Evolutionary conservation across 805 yeast genomes (phyloP), one percentile per base, ranked within the genome.

Genomic region (Myxozyma geophila): DNA sequence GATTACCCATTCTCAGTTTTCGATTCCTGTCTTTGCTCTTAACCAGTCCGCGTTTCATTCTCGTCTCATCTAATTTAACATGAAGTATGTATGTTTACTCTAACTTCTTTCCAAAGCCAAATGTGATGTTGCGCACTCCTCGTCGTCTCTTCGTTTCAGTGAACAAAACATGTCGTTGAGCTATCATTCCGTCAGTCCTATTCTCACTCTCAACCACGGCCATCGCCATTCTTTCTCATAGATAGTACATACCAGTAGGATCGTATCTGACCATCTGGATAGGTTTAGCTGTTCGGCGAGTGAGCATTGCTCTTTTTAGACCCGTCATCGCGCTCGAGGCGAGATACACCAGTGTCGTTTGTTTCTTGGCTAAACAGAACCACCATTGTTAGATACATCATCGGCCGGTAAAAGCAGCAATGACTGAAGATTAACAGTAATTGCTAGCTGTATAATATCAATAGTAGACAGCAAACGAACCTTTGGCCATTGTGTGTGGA

Each of bases 251-350:
- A 78, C 80, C 83, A 1, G 87, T 72, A 1, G 97, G 96, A 74
- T 91, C 97, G 73, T 91, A 91, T 71, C 95, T 84, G 39, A 92
- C 87, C 73, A 91, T 95, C 54, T 85, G 86, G 67, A 93, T 86
- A 62, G 85, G 80, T 54, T 90, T 89, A 2, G 96, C 86, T 59
- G 89, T 86, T 79, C 97, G 87, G 55, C 92, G 95, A 53, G 92
- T 84, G 57, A 86, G 80, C 69, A 92, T 84, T 74, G 92, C 87
- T 74, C 96, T 86, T 74, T 86, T 85, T 76, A 82, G 90, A 0
- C 98, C 98, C 0, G 98, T 92, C 70, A 88, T 85, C 17, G 98
- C 98, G 1, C 95, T 83, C 1, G 98, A 93, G 1, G 92, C 80
- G 67, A 93, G 83, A 76, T 91, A 90, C 62, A 93, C 88, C 73